phyloP scores from a whole-genome alignment of 371 early-diverging fungal genomes.

The Rhizopus microsporus region DNA sequence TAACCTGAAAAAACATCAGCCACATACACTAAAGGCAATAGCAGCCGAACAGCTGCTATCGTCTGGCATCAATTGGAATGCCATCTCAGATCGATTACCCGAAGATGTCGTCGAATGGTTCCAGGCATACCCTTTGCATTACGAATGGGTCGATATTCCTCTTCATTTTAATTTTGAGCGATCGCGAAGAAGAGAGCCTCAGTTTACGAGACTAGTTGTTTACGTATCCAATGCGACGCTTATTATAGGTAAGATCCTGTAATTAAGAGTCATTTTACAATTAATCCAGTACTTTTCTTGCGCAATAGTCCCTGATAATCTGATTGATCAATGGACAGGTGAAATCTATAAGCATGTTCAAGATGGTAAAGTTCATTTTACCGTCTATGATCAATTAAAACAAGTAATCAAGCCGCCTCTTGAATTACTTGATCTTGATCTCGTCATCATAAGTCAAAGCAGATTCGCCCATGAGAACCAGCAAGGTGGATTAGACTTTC shows the following conservation, averaged over 20 bases:
- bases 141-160: slow-evolving; percentile 34
- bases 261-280: background rate
- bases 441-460: slow-evolving; percentile 66
- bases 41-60: slow-evolving; percentile 40
- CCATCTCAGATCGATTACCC: slow-evolving; percentile 33
- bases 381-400: slow-evolving; percentile 44
- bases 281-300: background rate
- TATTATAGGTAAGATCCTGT: slow-evolving; percentile 45
- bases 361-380: slow-evolving; percentile 49
- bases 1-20: background rate
- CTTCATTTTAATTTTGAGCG: slow-evolving; percentile 20
- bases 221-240: slow-evolving; percentile 65
- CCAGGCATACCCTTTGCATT: slow-evolving; percentile 49
- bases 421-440: slow-evolving; percentile 55
- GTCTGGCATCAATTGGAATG: slow-evolving; percentile 45
- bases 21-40: slow-evolving; percentile 33
- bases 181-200: slow-evolving; percentile 19
- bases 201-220: slow-evolving; percentile 39
- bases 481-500: slow-evolving; percentile 52
- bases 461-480: slow-evolving; percentile 64
- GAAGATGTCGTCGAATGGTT: slow-evolving; percentile 27
- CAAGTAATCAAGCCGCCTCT: slow-evolving; percentile 50
- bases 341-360: slow-evolving; percentile 73
- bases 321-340: slow-evolving; percentile 72
- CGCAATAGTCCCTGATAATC: slow-evolving; percentile 68